Conservation (phyloP, 768 basidiomycete species). For the Hygrophorus pudorinus region DNA sequence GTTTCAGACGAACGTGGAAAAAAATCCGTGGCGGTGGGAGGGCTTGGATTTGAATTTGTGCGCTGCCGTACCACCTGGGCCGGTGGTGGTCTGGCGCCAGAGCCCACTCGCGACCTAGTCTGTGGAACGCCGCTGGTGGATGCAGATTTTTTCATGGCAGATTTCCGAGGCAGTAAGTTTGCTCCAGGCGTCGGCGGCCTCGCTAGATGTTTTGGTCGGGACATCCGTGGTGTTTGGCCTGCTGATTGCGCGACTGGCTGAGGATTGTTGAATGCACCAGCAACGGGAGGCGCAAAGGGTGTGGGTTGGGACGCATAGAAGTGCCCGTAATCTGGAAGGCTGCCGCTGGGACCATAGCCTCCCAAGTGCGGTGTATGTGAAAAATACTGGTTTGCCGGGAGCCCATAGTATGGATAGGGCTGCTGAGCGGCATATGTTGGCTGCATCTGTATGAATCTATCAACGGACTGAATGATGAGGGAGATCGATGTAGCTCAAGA, state of each 20-base stretch:
- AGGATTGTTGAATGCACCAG: background rate
- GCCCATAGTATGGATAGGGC: slow-evolving; percentile 11
- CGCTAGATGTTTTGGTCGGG: slow-evolving; percentile 9
- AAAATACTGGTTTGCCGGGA: slow-evolving; percentile 6
- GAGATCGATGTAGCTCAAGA: too few relatives aligned
- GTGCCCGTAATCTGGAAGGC: slow-evolving; percentile 20
- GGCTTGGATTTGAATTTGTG: slow-evolving; percentile 10
- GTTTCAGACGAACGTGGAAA: slow-evolving; percentile 3
- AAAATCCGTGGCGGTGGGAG: background rate
- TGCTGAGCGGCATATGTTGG: slow-evolving; percentile 4
- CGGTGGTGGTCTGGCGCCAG: background rate
- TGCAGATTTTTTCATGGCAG: slow-evolving; percentile 46
- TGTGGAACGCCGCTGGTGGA: slow-evolving; percentile 11
- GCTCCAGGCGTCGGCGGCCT: background rate
- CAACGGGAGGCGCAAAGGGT: background rate
- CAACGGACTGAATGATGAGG: background rate
- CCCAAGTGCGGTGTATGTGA: slow-evolving; percentile 27
- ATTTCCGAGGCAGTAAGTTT: slow-evolving; percentile 22
- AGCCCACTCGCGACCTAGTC: slow-evolving; percentile 16
- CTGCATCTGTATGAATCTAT: background rate
- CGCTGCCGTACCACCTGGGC: slow-evolving; percentile 10
- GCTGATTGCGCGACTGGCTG: slow-evolving; percentile 5
- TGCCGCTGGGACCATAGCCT: slow-evolving; percentile 18
- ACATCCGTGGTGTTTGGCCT: slow-evolving; percentile 9
- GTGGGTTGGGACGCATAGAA: slow-evolving; percentile 5